phyloP scores from a whole-genome alignment of 1,139 yeast genomes.

The Pneumocystis murina region DNA sequence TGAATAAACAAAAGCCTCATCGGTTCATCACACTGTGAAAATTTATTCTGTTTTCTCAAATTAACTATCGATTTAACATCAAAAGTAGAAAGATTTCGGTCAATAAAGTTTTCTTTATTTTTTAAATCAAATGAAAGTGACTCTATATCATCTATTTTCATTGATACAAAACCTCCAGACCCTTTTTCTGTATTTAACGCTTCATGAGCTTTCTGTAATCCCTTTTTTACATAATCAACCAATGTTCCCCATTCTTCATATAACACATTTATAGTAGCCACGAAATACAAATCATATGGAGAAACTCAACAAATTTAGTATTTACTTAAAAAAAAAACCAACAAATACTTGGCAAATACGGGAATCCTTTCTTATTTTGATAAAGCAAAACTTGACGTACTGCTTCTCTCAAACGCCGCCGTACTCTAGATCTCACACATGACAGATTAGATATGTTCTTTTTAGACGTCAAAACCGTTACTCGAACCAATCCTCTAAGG shows the following conservation, averaged over 20 bases:
- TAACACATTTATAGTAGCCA: not conserved
- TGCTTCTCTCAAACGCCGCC: not conserved
- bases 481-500: not conserved
- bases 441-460: not conserved
- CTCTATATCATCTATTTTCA: not conserved
- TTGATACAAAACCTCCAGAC: not conserved
- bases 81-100: not conserved
- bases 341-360: not conserved
- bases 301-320: not conserved
- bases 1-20: not conserved
- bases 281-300: not conserved
- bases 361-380: not conserved
- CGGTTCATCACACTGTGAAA: not conserved
- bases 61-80: not conserved
- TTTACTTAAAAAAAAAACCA: not conserved
- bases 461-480: not conserved
- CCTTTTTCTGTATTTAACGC: not conserved
- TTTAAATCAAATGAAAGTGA: not conserved
- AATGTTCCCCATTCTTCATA: not conserved
- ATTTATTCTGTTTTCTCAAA: not conserved
- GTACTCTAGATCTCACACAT: not conserved
- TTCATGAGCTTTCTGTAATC: not conserved
- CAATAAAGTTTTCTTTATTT: not conserved
- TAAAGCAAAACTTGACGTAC: not conserved
- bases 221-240: not conserved